These are phyloP conservation scores for peach (Prunus persica) DNA, from an alignment of 306 rosid species.

Conservation along the genomic window Prunus_persica_NCBIv2 NC_034011.1:21674501-21675000, in stretches of 20 bases:
- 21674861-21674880: constrained; percentile 3
- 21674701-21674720: constrained; percentile 3
- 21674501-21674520: constrained; percentile 27
- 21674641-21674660: constrained; percentile 32
- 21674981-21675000: constrained; percentile 36
- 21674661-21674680: constrained; percentile 14
- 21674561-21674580: constrained; percentile 10
- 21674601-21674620: constrained; percentile 15
- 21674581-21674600: constrained; percentile 18
- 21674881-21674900: constrained; percentile 49
- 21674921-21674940: constrained; percentile 55
- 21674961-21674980: constrained; percentile 39
- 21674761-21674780: constrained; percentile 18
- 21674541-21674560: constrained; percentile 18
- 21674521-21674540: constrained; percentile 19
- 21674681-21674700: neutral
- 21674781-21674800: constrained; percentile 1
- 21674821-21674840: constrained; percentile 16
- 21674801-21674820: neutral
- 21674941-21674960: constrained; percentile 36
- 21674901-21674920: constrained; percentile 49
- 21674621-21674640: constrained; percentile 12
- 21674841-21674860: constrained; percentile 9
- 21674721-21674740: constrained; percentile 8
- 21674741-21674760: neutral